phyloP scores from a whole-genome alignment of 192 early-diverging fungal genomes.

The Coemansia sp. region DNA sequence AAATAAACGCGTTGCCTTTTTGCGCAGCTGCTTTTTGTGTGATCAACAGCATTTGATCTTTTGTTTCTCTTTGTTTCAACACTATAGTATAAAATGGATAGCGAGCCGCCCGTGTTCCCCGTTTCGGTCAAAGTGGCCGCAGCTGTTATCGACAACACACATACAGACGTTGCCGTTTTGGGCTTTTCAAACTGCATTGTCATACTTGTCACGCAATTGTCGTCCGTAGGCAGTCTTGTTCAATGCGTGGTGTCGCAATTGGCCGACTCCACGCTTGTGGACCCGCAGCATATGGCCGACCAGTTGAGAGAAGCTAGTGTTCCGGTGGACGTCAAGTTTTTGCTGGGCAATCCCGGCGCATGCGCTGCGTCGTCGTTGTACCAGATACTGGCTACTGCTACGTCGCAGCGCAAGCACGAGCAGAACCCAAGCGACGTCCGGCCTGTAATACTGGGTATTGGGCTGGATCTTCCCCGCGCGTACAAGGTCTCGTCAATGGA shows the following conservation, averaged over 20 bases:
- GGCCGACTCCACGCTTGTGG: not conserved
- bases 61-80: not conserved
- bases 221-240: slow-evolving; percentile 41
- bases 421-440: slow-evolving; percentile 25
- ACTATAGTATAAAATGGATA: slow-evolving; percentile 1
- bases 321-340: slow-evolving; percentile 40
- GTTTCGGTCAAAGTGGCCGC: slow-evolving; percentile 28
- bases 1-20: not conserved
- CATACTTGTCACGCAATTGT: slow-evolving; percentile 40
- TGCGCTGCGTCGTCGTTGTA: slow-evolving; percentile 33
- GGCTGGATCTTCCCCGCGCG: slow-evolving; percentile 28
- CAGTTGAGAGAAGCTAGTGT: slow-evolving; percentile 15
- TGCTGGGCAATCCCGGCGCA: slow-evolving; percentile 25
- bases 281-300: slow-evolving; percentile 9
- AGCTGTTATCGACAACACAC: slow-evolving; percentile 22
- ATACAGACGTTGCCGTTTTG: slow-evolving; percentile 48
- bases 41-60: not conserved
- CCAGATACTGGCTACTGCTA: slow-evolving; percentile 34
- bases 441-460: slow-evolving; percentile 35
- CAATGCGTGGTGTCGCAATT: slow-evolving; percentile 4
- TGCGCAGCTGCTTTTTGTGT: not conserved
- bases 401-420: slow-evolving; percentile 25
- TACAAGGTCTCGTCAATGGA: slow-evolving; percentile 16
- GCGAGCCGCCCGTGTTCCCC: slow-evolving; percentile 21
- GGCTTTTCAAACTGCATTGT: slow-evolving; percentile 49